phyloP scores from a whole-genome alignment of 2,329 filamentous ascomycete species.

The Aspergillus sp. region DNA sequence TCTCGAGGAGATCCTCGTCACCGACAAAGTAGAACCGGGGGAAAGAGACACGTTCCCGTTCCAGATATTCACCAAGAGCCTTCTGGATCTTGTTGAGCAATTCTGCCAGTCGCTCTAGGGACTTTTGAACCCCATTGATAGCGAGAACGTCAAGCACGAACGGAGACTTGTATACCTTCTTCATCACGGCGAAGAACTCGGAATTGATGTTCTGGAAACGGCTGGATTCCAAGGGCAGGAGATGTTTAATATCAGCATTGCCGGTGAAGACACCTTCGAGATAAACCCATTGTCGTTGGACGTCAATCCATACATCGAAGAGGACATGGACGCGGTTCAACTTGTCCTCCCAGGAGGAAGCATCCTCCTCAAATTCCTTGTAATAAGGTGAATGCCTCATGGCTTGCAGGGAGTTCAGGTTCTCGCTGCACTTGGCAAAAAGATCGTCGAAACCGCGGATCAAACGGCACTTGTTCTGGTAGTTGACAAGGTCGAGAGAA shows the following conservation, averaged over 20 bases:
- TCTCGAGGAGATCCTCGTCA: slow-evolving; percentile 96
- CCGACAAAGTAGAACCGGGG: slow-evolving; percentile 99
- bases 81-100: slow-evolving; percentile 99
- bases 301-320: slow-evolving; percentile 99
- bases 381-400: slow-evolving; percentile 99
- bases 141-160: slow-evolving; percentile 95
- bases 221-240: slow-evolving; percentile 93
- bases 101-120: slow-evolving; percentile 92
- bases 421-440: slow-evolving; percentile 97
- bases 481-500: slow-evolving; percentile 89
- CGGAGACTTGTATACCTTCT: slow-evolving; percentile 96
- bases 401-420: slow-evolving; percentile 93
- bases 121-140: slow-evolving; percentile 95
- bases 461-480: slow-evolving; percentile 96
- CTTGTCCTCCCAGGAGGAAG: slow-evolving; percentile 95
- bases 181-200: slow-evolving; percentile 98
- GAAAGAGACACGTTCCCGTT: slow-evolving; percentile 96
- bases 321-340: slow-evolving; percentile 95
- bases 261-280: slow-evolving; percentile 98
- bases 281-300: slow-evolving; percentile 99
- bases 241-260: slow-evolving; percentile 97
- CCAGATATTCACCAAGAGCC: slow-evolving; percentile 95
- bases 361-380: slow-evolving; percentile 98
- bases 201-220: slow-evolving; percentile 99
- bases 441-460: slow-evolving; percentile 98